Conservation (phyloP, 2,329 filamentous ascomycete species). For the Fusarium clavum region DNA sequence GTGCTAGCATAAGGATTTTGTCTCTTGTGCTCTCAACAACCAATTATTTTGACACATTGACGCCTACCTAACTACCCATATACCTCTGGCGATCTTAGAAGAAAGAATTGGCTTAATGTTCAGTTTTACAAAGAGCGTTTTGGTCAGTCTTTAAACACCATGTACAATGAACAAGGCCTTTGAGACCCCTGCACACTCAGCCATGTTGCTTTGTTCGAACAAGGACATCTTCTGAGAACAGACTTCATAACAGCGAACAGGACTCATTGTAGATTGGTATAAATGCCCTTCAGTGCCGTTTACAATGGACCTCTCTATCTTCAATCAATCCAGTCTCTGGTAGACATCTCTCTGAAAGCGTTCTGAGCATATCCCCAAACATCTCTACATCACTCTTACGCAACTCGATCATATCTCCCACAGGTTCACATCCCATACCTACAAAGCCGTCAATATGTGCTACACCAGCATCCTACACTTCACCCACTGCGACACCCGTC, state of each 20-base stretch:
- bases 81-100: neutral
- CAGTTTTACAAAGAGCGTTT: neutral
- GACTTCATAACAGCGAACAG: neutral
- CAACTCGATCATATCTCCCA: neutral
- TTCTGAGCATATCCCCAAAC: neutral
- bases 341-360: neutral
- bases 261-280: neutral
- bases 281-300: neutral
- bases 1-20: neutral
- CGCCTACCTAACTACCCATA: neutral
- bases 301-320: neutral
- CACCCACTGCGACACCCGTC: slow-evolving; percentile 32
- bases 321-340: neutral
- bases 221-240: neutral
- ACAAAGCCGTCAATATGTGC: slow-evolving; percentile 16
- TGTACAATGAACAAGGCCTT: neutral
- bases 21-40: neutral
- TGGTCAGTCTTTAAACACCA: neutral
- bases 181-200: neutral
- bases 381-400: neutral
- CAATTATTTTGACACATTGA: neutral
- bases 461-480: slow-evolving; percentile 19
- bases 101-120: neutral
- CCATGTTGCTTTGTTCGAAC: slow-evolving; percentile 13
- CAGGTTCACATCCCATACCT: fast-evolving